Evolutionary conservation across 2,329 filamentous ascomycete genomes (phyloP).

Genomic region (Fusarium brevicatenulatum): DNA sequence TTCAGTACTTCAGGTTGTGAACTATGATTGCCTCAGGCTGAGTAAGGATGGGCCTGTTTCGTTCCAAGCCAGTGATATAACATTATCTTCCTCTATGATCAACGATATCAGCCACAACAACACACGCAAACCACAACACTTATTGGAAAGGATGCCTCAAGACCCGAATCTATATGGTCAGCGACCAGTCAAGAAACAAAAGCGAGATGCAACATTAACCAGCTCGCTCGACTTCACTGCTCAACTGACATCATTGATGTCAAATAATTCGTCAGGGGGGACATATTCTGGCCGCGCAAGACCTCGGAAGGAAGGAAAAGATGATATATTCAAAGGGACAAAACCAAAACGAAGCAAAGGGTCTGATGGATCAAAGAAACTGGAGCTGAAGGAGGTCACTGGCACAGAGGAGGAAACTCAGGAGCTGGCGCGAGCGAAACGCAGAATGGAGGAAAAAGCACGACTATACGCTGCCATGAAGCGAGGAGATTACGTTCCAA

Average conservation of each 20-base stretch:
- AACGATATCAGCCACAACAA: not conserved
- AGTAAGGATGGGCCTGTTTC: not conserved
- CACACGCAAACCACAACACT: not conserved
- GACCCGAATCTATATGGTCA: constrained; percentile 82
- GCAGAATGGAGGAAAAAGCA: constrained; percentile 90
- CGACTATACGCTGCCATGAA: constrained; percentile 90
- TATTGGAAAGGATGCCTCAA: constrained; percentile 61
- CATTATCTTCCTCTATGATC: not conserved
- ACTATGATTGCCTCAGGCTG: constrained; percentile 43
- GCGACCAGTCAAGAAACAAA: constrained; percentile 73
- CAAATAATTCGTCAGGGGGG: constrained; percentile 58
- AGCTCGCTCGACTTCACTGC: constrained; percentile 87
- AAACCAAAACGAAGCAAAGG: constrained; percentile 42
- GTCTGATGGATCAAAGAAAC: constrained; percentile 55
- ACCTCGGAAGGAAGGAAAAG: constrained; percentile 56
- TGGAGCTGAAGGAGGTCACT: constrained; percentile 62
- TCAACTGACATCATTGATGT: constrained; percentile 84
- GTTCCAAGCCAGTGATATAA: not conserved
- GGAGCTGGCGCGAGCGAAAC: constrained; percentile 76
- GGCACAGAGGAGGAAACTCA: constrained; percentile 72
- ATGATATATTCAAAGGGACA: constrained; percentile 56
- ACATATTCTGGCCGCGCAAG: constrained; percentile 57
- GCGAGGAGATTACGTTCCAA: constrained; percentile 81
- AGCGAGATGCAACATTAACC: constrained; percentile 75
- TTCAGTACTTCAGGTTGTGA: not conserved